phyloP scores from a whole-genome alignment of 2,329 filamentous ascomycete species.

The Stenocarpella maydis region DNA sequence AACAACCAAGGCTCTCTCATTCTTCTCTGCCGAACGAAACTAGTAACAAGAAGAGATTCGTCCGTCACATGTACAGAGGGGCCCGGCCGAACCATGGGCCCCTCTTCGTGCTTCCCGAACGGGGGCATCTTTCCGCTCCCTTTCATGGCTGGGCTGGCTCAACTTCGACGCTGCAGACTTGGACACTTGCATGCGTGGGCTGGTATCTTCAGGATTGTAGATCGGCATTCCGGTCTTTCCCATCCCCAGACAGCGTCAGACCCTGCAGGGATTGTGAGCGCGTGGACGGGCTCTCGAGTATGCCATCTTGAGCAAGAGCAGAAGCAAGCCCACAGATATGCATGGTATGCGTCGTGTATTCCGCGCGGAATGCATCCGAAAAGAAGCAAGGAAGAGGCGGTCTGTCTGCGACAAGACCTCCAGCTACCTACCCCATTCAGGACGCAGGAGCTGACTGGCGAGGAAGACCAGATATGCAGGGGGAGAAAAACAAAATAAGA shows the following conservation, averaged over 20 bases:
- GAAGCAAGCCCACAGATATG: neutral
- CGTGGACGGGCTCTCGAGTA: neutral
- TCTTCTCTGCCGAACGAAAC: neutral
- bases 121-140: neutral
- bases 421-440: neutral
- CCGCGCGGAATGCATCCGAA: neutral
- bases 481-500: neutral
- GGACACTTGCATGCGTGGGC: neutral
- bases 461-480: neutral
- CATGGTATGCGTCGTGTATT: neutral
- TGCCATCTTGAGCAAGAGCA: neutral
- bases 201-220: neutral
- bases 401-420: neutral
- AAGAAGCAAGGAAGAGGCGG: constrained; percentile 5
- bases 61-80: neutral
- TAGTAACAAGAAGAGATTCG: neutral
- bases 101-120: neutral
- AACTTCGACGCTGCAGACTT: neutral
- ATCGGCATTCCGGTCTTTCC: neutral
- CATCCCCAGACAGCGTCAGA: neutral
- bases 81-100: neutral
- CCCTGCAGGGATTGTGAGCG: neutral
- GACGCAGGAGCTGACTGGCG: no score
- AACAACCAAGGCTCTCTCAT: neutral
- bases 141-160: neutral